Conservation (phyloP, 2,329 filamentous ascomycete genomes). For the Lachnellula subtilissima region DNA sequence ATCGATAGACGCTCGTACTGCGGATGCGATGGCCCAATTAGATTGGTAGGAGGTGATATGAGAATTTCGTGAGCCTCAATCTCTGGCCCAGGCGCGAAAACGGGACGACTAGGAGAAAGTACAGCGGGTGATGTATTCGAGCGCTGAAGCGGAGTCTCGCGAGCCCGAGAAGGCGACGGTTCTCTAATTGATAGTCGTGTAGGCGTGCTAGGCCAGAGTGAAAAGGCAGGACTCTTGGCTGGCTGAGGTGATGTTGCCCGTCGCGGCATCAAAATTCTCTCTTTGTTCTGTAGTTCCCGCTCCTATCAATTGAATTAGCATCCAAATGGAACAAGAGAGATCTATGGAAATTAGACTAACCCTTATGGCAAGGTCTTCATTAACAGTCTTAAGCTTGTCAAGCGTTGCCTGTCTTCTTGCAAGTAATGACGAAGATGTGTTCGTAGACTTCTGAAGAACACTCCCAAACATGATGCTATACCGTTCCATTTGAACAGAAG, state of each 20-base stretch:
- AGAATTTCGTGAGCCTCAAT: conserved; percentile 22
- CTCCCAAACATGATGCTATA: conserved; percentile 92
- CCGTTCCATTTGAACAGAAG: conserved; percentile 73
- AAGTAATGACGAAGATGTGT: conserved; percentile 37
- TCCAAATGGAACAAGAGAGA: conserved; percentile 5
- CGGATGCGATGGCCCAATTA: conserved; percentile 3
- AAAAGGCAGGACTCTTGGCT: conserved; percentile 40
- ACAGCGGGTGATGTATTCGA: conserved; percentile 52
- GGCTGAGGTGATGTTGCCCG: conserved; percentile 48
- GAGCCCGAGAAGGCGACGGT: conserved; percentile 6
- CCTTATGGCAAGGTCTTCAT: conserved; percentile 39
- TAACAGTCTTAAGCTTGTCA: conserved; percentile 51
- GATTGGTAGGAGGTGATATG: conserved; percentile 3
- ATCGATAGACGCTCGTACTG: neutral
- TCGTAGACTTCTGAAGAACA: conserved; percentile 49
- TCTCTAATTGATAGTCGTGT: conserved; percentile 15
- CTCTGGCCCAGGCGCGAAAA: conserved; percentile 18
- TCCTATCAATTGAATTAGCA: conserved; percentile 30
- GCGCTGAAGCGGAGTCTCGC: conserved; percentile 33
- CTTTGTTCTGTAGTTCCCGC: conserved; percentile 31
- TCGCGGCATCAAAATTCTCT: conserved; percentile 31
- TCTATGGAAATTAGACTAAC: conserved; percentile 18
- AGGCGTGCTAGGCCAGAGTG: conserved; percentile 34
- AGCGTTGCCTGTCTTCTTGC: conserved; percentile 55
- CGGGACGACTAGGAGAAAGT: conserved; percentile 42